Base-by-base conservation (phyloP, 805 yeast species). In the Pichia occidentalis region DNA sequence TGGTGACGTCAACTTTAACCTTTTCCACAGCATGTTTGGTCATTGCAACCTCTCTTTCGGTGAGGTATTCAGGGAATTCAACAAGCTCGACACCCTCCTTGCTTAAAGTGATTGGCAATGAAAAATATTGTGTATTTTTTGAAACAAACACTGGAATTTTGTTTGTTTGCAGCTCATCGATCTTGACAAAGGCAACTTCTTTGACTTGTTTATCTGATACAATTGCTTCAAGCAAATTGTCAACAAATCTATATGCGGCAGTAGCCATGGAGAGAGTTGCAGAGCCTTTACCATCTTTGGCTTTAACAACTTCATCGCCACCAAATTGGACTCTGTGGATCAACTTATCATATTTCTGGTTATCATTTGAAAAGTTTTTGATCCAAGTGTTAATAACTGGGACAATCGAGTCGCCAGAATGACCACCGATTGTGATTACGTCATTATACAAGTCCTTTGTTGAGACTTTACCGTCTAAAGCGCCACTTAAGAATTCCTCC, bases 251-350 rank as follows among this genome's bases (percentile, higher is more conserved):
- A 68, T 74, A 85, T 24, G 95, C 96, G 24, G 96, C 95, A 53
- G 79, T 82, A 8, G 97, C 97, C 97, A 88, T 90, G 22, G 95
- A 84, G 49, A 88, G 71, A 25, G 97, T 88, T 40, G 97, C 97
- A 34, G 95, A 85, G 28, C 97, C 97, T 36, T 80, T 80, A 47
- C 97, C 97, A 53, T 85, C 81, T 69, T 88, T 88, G 40, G 97
- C 97, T 67, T 83, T 71, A 47, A 88, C 97, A 33, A 88, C 95
- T 64, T 90, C 97, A 60, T 88, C 97, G 58, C 97, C 97, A 35
- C 61, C 63, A 52, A 47, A 87, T 70, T 87, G 96, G 63, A 87
- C 85, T 66, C 95, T 80, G 73, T 85, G 75, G 60, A 85, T 73
- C 54, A 86, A 71, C 20, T 70, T 66, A 34, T 75, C 80, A 56